These are phyloP conservation scores for Boletus insuetus DNA, from an alignment of 768 basidiomycete species.

Conservation along the genomic window DNA sequence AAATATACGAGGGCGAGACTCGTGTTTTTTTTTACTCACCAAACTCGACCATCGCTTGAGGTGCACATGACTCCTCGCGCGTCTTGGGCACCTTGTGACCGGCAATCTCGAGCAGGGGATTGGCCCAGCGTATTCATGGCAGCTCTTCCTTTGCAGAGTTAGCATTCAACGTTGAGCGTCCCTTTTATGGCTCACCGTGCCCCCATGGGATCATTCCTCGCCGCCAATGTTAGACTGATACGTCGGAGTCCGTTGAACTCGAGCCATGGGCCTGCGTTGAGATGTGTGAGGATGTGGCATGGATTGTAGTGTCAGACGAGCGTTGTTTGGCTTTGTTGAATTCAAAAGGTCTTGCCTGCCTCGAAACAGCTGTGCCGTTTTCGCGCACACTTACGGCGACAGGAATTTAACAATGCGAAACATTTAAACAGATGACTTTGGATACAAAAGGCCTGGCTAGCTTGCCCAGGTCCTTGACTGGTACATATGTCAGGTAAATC, in stretches of 20 bases:
- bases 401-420: too few relatives aligned
- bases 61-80: conserved; percentile 53
- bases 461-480: too few relatives aligned
- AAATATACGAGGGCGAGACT: too few relatives aligned
- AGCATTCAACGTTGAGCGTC: neutral
- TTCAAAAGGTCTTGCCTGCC: too few relatives aligned
- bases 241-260: too few relatives aligned
- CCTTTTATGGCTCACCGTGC: conserved; percentile 56
- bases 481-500: too few relatives aligned
- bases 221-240: conserved; percentile 30
- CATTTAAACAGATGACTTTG: too few relatives aligned
- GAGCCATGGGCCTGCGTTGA: too few relatives aligned
- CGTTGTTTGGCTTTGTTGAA: too few relatives aligned
- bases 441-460: too few relatives aligned
- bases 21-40: conserved; percentile 42
- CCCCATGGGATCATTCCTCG: conserved; percentile 70
- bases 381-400: too few relatives aligned
- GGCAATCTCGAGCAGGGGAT: conserved; percentile 61
- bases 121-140: conserved; percentile 73
- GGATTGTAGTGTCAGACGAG: neutral
- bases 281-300: conserved; percentile 36
- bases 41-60: conserved; percentile 60
- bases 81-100: conserved; percentile 56
- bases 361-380: too few relatives aligned
- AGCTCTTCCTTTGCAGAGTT: conserved; percentile 56